Base-by-base conservation (phyloP, 2,329 filamentous ascomycete genomes). In the Nectriaceae sp. region DNA sequence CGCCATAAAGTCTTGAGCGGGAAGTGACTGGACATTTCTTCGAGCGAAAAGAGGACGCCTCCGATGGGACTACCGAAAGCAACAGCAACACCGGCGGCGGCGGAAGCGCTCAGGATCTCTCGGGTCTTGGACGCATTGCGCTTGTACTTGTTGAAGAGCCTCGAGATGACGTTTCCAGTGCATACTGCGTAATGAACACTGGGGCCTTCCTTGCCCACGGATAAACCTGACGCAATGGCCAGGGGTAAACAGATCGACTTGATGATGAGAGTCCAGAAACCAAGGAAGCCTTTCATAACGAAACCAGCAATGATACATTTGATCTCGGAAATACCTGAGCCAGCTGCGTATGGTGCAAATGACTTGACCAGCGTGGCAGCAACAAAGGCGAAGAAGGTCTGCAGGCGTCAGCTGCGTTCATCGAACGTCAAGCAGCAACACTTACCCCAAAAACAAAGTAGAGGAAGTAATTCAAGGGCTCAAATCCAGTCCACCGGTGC, bases 171-270 rank as follows among this genome's bases (percentile, higher is more conserved):
- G 68, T 96, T 97, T 49, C 94, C 94, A 0, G 92, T 96, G 64
- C 94, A 97, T 5, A 97, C 94, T 3, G 94, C 94, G 66, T 97
- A 99, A 70, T 99, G 94, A n/a, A 99, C 94, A 70, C 92, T 97
- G 0, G 94, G 94, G 0, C 94, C 94, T 73, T 99, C 94, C 66
- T 99, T 99, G 46, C 94, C 94, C 11, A 99, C 91, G 0, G 91
- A 96, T 20, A 99, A 75, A 2, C 94, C 94, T 2, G 92, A 97
- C 11, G 89, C 92, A 66, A 99, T 99, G 37, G 93, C 89, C 38
- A 99, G 76, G 1, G 94, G 94, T 40, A 99, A 75, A 20, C 88
- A 89, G 46, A 97, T 83, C 0, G 91, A 96, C 73, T 99, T 99
- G 73, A 99, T 97, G 51, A 94, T 70, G 24, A 99, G 76, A 4